phyloP scores from a whole-genome alignment of 2,329 filamentous ascomycete genomes.

The Exophiala aquamarina region DNA sequence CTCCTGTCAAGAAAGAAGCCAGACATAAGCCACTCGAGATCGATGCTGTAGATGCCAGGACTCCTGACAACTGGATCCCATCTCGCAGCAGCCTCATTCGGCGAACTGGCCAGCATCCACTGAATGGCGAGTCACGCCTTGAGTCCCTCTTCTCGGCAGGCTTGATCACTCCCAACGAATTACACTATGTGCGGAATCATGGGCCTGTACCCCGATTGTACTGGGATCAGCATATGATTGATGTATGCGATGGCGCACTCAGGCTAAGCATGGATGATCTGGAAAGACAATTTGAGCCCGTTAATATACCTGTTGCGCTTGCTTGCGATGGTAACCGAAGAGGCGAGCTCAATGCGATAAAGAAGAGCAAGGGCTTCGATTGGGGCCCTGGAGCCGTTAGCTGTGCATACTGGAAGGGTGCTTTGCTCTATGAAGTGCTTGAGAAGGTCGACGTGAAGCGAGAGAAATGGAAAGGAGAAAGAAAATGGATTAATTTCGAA shows the following conservation, averaged over 20 bases:
- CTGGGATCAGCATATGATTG: constrained; percentile 51
- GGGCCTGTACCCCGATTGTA: constrained; percentile 52
- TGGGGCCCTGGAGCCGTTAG: constrained; percentile 48
- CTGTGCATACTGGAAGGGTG: constrained; percentile 54
- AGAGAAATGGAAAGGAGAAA: constrained; percentile 28
- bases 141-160: constrained; percentile 46
- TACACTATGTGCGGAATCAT: constrained; percentile 57
- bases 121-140: constrained; percentile 52
- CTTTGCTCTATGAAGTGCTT: constrained; percentile 47
- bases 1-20: constrained; percentile 35
- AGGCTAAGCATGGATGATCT: constrained; percentile 47
- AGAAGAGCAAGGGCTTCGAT: constrained; percentile 50
- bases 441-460: constrained; percentile 39
- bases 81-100: constrained; percentile 49
- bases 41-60: constrained; percentile 52
- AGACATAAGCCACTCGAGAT: constrained; percentile 31
- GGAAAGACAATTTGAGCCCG: constrained; percentile 41
- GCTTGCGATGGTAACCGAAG: constrained; percentile 53
- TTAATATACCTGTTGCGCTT: constrained; percentile 51
- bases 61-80: constrained; percentile 56
- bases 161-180: constrained; percentile 51
- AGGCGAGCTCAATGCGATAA: constrained; percentile 54
- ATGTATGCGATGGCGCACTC: constrained; percentile 43
- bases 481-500: constrained; percentile 55
- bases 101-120: constrained; percentile 53